Percentiles rank a stretch among this genome's conserved stretches.
Evolutionary conservation across 345 rosid species (phyloP).

Genomic region (Raphanus raphanistrum): DNA sequence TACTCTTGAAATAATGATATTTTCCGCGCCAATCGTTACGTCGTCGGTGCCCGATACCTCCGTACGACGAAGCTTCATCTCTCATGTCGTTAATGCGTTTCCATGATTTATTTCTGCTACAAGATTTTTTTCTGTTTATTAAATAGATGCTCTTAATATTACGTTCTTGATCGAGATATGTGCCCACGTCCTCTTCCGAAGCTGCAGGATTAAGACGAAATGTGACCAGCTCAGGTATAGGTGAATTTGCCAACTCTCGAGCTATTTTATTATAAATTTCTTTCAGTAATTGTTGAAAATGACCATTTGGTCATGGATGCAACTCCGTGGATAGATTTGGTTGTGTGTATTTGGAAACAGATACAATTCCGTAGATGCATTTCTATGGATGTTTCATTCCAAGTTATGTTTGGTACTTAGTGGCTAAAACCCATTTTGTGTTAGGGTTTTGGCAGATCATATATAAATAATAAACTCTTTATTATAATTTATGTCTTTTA

Average conservation of each 20-base stretch:
- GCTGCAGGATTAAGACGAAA: not conserved
- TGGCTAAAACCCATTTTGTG: too few species aligned
- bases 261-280: too few species aligned
- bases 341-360: too few species aligned
- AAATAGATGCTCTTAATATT: not conserved
- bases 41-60: slow-evolving; percentile 38
- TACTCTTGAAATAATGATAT: not conserved
- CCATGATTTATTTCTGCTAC: slow-evolving; percentile 13
- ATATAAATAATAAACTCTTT: too few species aligned
- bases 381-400: too few species aligned
- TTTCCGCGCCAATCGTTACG: slow-evolving; percentile 18
- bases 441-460: too few species aligned
- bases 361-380: too few species aligned
- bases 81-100: slow-evolving; percentile 16
- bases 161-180: slow-evolving; percentile 9
- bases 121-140: not conserved
- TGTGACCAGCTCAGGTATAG: not conserved
- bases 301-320: too few species aligned
- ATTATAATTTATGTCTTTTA: too few species aligned
- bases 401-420: too few species aligned
- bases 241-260: not conserved
- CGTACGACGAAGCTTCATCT: slow-evolving; percentile 36
- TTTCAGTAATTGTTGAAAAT: too few species aligned
- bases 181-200: not conserved
- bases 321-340: too few species aligned